Evolutionary conservation across 2,329 filamentous ascomycete genomes (phyloP), one percentile per base, ranked within the genome.

Genomic region (Fonsecaea nubica): DNA sequence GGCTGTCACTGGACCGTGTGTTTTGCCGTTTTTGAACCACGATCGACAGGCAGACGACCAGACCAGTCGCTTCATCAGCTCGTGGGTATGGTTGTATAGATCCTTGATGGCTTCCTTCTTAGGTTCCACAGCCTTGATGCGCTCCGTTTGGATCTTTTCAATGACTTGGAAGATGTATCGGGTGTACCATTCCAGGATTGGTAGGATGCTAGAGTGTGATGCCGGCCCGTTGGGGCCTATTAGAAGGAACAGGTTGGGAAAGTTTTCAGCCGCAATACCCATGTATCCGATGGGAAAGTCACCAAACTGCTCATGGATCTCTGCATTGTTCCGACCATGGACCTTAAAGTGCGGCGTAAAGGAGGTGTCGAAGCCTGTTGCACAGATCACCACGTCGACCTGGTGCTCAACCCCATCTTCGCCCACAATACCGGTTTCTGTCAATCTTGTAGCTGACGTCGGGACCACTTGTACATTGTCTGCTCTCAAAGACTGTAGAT

Each of bases 51-150:
- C 68, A 7, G 62, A 58, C 10, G 68, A 63, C 1, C 70, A 72
- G 15, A 67, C 65, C 38, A 69, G 55, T 36, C 79, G 72, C 64
- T 78, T 72, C 60, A 80, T 72, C 67, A 80, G 79, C 32, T 78
- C 71, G 70, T 80, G 77, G 0, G 78, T 77, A 68, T 81, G 79
- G 62, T 78, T 76, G n/a, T 74, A 74, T 66, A 80, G 78, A 48
- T 77, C 73, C 36, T 71, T 58, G 9, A 72, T 70, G 21, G 76
- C 72, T 45, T 73, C 69, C 62, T 79, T 52, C 57, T 67, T 69
- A 12, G 65, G 71, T 18, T 66, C 62, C 6, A 69, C 60, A 30
- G 57, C 63, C 36, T 67, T 71, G 63, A 73, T 72, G 36, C 70
- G 59, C 32, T 73, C 71, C 8, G 64, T 69, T 40, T 72, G 68